phyloP scores from a whole-genome alignment of 345 rosid species.

The Carallia pectinifolia region DNA sequence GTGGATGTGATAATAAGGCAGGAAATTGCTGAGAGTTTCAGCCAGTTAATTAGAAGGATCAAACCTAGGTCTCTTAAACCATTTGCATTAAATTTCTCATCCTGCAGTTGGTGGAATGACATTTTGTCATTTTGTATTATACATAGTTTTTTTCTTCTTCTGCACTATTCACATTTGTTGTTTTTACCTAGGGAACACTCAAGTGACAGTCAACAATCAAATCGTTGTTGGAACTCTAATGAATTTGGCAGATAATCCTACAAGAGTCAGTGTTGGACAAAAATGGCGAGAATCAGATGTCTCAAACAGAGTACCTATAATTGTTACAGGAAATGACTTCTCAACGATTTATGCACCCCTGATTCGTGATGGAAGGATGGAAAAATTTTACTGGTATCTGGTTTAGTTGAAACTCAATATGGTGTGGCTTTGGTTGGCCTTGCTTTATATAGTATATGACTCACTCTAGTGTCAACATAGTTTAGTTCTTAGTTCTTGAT shows the following conservation, averaged over 20 bases:
- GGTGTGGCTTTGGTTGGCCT: no score
- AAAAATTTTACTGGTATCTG: conserved; percentile 82
- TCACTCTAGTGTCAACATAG: no score
- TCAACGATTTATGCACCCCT: conserved; percentile 87
- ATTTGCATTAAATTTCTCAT: not conserved
- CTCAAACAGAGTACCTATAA: conserved; percentile 81
- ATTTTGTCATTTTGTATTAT: not conserved
- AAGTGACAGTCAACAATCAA: conserved; percentile 93
- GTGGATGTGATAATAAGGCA: not conserved
- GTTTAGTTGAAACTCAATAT: conserved; percentile 1
- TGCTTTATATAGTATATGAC: no score
- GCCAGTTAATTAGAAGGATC: not conserved
- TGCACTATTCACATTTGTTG: conserved; percentile 2
- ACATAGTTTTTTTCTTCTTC: not conserved
- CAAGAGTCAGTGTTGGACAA: conserved; percentile 95
- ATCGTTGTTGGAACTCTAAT: conserved; percentile 87
- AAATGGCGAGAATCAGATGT: conserved; percentile 85
- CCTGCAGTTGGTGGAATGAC: not conserved
- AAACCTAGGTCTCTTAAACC: not conserved
- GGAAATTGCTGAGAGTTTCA: not conserved
- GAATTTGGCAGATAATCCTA: conserved; percentile 92
- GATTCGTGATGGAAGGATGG: conserved; percentile 99
- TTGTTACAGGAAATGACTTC: conserved; percentile 89
- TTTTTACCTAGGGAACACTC: conserved; percentile 65
- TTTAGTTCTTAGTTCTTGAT: no score